phyloP scores from a whole-genome alignment of 352 stramenopile genomes.

The Globisporangium cylindrosporum region DNA sequence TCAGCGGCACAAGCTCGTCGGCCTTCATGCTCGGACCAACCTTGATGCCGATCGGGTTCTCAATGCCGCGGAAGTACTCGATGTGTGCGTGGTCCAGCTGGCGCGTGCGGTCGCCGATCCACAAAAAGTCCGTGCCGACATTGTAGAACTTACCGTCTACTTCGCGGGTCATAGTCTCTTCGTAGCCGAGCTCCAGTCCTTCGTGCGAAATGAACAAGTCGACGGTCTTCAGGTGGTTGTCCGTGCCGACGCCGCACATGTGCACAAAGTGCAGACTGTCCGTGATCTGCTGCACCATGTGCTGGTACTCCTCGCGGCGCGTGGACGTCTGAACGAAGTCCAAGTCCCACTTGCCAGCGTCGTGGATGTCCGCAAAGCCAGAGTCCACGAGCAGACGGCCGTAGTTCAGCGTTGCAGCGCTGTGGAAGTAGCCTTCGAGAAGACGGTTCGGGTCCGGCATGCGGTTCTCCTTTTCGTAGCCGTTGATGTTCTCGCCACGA shows the following conservation, averaged over 20 bases:
- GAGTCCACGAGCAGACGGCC: constrained; percentile 93
- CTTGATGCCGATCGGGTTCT: constrained; percentile 99
- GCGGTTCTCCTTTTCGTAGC: constrained; percentile 90
- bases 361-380: constrained; percentile 96
- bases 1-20: constrained; percentile 94
- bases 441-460: constrained; percentile 93
- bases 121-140: constrained; percentile 97
- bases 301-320: constrained; percentile 91
- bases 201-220: constrained; percentile 99
- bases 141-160: constrained; percentile 97
- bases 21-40: constrained; percentile 94
- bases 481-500: constrained; percentile 98
- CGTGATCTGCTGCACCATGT: constrained; percentile 97
- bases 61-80: constrained; percentile 97
- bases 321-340: constrained; percentile 97
- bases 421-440: constrained; percentile 97
- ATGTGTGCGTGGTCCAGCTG: constrained; percentile 97
- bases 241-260: constrained; percentile 93
- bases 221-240: constrained; percentile 91
- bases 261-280: constrained; percentile 96
- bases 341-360: constrained; percentile 97
- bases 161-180: constrained; percentile 96
- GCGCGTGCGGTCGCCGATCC: constrained; percentile 98
- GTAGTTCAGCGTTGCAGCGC: constrained; percentile 97
- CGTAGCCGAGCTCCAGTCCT: constrained; percentile 97